Base-by-base conservation (phyloP, 2,329 filamentous ascomycete species). In the Phialocephala subalpina region DNA sequence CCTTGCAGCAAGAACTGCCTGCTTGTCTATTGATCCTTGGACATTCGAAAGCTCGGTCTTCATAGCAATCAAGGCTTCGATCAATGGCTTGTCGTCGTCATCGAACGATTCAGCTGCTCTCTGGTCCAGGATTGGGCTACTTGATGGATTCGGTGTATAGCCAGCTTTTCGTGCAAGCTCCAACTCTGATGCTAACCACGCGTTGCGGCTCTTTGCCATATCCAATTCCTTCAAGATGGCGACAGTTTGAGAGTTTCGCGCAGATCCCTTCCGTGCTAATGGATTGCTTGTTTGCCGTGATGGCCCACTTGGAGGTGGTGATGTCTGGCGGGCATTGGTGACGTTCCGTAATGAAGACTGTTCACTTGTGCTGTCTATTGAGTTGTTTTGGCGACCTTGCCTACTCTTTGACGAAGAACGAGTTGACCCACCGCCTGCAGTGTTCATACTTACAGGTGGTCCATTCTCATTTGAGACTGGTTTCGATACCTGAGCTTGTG, bases 151-250 rank as follows among this genome's bases (percentile, higher is more conserved):
- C 18, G 92, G 87, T 7, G 88, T 85, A 75, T 98, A 99, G 5
- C 96, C 96, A 47, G 93, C 88, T 79, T 97, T 97, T 58, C 92
- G 89, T 7, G 96, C 97, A 69, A 99, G 83, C 65, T 97, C 93
- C 55, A 99, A 83, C 79, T 99, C 96, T 0, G 95, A 97, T 8
- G 94, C 93, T 78, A 97, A 97, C 96, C 96, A 99, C 0, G 95
- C 95, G 79, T 97, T 98, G 60, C 92, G 88, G 75, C 91, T 96
- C 74, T 93, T 92, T 3, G 90, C 86, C 9, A 89, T 85, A 76
- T 99, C 95, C 1, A 99, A 84, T 76, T 99, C 96, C 76, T 96
- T 95, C 16, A 93, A 83, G 14, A 97, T 79, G 0, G 92, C 89
- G 69, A 92, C 91, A 1, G 91, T 90, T 8, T 77, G 75, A 0